Evolutionary conservation across 2,329 filamentous ascomycete genomes (phyloP).

Genomic region (Penicillium crustosum): DNA sequence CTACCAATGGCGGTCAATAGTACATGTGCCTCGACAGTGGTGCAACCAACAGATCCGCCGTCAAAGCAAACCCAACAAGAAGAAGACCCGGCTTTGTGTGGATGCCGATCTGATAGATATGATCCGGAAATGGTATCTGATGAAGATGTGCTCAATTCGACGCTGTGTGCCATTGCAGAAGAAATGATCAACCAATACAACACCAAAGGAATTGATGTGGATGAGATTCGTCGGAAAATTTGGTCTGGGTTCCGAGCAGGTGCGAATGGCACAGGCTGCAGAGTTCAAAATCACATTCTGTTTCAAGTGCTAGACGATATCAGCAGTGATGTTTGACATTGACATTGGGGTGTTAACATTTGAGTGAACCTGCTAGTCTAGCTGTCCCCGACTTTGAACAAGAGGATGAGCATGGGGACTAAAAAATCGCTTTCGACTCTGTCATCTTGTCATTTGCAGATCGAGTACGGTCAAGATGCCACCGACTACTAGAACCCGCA

Average conservation of each 20-base stretch:
- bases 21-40: neutral
- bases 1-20: neutral
- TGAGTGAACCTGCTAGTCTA: neutral
- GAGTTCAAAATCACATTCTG: conserved; percentile 45
- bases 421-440: neutral
- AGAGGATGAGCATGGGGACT: neutral
- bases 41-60: neutral
- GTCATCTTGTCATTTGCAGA: neutral
- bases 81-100: conserved; percentile 23
- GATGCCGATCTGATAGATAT: conserved; percentile 22
- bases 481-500: no score
- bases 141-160: conserved; percentile 34
- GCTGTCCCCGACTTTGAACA: no score
- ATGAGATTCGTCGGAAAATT: conserved; percentile 37
- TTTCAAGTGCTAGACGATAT: conserved; percentile 44
- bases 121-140: conserved; percentile 17
- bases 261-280: conserved; percentile 33
- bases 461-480: no score
- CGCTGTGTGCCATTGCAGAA: conserved; percentile 41
- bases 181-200: conserved; percentile 41
- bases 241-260: conserved; percentile 36
- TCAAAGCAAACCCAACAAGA: neutral
- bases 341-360: neutral
- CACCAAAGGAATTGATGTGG: conserved; percentile 35
- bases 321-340: conserved; percentile 29